A percentile compares a stretch with the other conserved stretches of the same genome.
Conservation (phyloP, 805 yeast genomes). For the Cyberlindnera galapagoensis region DNA sequence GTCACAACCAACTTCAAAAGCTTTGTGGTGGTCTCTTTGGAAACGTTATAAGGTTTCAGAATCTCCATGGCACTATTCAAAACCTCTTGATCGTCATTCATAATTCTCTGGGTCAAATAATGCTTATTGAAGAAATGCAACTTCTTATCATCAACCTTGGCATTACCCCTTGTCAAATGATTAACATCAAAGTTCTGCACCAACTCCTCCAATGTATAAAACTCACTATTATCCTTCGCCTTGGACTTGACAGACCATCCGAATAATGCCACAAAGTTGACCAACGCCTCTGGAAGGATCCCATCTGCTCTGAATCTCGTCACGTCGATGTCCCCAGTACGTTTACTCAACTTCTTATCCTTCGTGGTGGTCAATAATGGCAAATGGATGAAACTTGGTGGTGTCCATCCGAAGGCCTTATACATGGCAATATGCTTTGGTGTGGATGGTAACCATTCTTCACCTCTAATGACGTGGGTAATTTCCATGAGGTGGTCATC, state of each 20-base stretch:
- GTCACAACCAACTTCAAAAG: constrained; percentile 41
- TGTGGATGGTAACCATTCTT: constrained; percentile 95
- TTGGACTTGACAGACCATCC: constrained; percentile 84
- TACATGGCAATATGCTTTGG: constrained; percentile 91
- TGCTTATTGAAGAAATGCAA: constrained; percentile 71
- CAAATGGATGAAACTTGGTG: constrained; percentile 82
- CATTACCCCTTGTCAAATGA: constrained; percentile 85
- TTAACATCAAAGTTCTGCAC: constrained; percentile 52
- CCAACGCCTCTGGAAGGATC: constrained; percentile 76
- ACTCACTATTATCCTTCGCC: constrained; percentile 50
- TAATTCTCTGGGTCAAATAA: constrained; percentile 44
- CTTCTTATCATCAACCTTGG: constrained; percentile 80
- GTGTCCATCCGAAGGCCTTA: constrained; percentile 75
- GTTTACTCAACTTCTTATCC: constrained; percentile 77
- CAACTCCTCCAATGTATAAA: constrained; percentile 45
- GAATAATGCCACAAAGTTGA: constrained; percentile 81
- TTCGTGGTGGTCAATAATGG: constrained; percentile 72
- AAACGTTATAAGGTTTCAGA: constrained; percentile 15
- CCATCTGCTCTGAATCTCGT: constrained; percentile 52
- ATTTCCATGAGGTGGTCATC: constrained; percentile 93
- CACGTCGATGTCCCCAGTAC: constrained; percentile 79
- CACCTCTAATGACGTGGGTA: constrained; percentile 94
- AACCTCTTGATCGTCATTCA: constrained; percentile 30
- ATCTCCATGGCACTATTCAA: constrained; percentile 26
- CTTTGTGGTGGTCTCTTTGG: constrained; percentile 28